Evolutionary conservation across 768 basidiomycete genomes (phyloP).

Genomic region (Trametes maxima): DNA sequence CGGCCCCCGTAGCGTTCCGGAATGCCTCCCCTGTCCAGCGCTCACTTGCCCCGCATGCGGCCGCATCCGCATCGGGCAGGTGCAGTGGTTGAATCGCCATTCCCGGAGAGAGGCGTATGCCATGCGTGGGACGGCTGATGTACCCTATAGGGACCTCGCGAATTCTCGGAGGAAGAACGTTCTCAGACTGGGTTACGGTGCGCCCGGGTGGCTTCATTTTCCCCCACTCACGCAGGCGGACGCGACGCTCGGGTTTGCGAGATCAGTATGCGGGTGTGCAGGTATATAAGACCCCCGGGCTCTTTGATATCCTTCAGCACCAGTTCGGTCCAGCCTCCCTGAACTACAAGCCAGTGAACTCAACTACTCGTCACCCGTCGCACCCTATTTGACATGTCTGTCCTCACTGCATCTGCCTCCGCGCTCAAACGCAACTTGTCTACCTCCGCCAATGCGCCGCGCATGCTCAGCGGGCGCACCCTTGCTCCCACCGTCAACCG

Average conservation of each 20-base stretch:
- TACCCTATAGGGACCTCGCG: background rate
- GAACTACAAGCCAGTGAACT: no score
- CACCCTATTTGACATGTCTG: slow-evolving; percentile 4
- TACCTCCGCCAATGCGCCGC: slow-evolving; percentile 11
- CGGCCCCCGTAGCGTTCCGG: background rate
- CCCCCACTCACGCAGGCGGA: no score
- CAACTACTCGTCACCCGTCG: no score
- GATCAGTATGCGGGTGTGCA: background rate
- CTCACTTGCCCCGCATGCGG: background rate
- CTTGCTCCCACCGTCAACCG: slow-evolving; percentile 18
- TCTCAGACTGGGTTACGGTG: no score
- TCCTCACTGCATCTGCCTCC: slow-evolving; percentile 15
- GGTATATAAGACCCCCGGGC: no score
- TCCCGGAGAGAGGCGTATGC: no score
- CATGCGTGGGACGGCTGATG: no score
- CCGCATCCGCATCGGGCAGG: background rate
- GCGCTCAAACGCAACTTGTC: slow-evolving; percentile 18
- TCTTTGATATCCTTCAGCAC: no score
- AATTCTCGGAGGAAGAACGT: background rate
- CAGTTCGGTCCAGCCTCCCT: no score
- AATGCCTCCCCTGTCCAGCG: background rate
- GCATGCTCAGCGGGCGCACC: slow-evolving; percentile 18
- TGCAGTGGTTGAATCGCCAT: no score
- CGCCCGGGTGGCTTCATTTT: no score
- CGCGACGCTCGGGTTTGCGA: background rate